Conservation (phyloP, 805 yeast genomes). For the Jamesozyma spencerorum region DNA sequence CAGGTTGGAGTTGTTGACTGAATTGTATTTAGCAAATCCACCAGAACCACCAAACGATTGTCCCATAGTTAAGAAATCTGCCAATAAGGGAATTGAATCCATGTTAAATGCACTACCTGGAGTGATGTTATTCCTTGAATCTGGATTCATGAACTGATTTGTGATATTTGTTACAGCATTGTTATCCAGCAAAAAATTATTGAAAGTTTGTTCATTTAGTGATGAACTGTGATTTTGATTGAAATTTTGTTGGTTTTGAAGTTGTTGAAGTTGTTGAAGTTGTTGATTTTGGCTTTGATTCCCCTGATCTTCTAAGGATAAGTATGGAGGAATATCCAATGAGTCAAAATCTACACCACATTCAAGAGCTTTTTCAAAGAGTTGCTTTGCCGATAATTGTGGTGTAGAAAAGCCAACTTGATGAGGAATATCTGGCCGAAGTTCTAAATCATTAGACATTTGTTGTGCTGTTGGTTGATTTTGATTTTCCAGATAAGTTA, state of each 20-base stretch:
- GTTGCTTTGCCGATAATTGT: constrained; percentile 47
- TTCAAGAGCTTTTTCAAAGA: constrained; percentile 28
- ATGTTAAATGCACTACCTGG: not conserved
- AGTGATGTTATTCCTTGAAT: not conserved
- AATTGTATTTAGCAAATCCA: constrained; percentile 26
- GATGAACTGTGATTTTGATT: not conserved
- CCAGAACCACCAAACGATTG: constrained; percentile 35
- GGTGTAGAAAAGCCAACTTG: constrained; percentile 81
- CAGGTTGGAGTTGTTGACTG: constrained; percentile 25
- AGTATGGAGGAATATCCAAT: constrained; percentile 20
- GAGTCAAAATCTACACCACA: constrained; percentile 23
- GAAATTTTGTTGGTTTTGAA: not conserved
- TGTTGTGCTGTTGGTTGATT: constrained; percentile 10
- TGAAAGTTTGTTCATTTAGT: not conserved
- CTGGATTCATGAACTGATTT: not conserved
- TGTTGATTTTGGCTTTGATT: not conserved
- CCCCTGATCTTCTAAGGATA: constrained; percentile 13
- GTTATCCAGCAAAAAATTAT: not conserved
- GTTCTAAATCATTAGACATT: constrained; percentile 11
- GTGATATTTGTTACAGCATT: not conserved
- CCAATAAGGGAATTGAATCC: constrained; percentile 24
- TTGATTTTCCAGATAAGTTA: constrained; percentile 25
- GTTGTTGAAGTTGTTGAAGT: not conserved
- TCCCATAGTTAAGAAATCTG: constrained; percentile 34
- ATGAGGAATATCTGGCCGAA: constrained; percentile 36